Evolutionary conservation across 1,284 basidiomycete genomes (phyloP), one percentile per base, ranked within the genome.

Genomic region (Pseudozyma tsukubaensis): DNA sequence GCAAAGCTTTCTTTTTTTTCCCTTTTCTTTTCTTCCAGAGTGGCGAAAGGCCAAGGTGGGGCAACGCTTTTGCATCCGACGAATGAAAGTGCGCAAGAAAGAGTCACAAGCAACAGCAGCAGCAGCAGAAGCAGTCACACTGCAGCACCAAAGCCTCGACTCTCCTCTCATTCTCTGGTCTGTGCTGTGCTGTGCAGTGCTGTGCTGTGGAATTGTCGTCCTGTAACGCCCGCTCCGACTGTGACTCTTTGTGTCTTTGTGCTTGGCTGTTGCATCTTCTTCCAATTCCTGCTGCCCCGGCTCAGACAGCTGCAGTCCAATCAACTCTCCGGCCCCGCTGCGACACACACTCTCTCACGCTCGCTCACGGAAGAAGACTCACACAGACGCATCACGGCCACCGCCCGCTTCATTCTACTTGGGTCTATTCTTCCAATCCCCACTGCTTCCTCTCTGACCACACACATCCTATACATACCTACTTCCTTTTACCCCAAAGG

Each of bases 221-320:
- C 65, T 68, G 59, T 50, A 58, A 51, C 35, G 65, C 45, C 65
- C 58, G 65, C 50, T 68, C 65, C 51, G 56, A 45, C 32, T 45
- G 19, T 19, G 43, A 35, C 40, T 48, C 36, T 14, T 14, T 37
- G 9, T 29, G 7, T 43, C 39, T 21, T 32, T n/a, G n/a, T 14
- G 19, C 49, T 36, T 29, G 34, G 14, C 10, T 35, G 34, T 35
- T 45, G 43, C 43, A 45, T 43, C 49, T 48, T 45, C 43, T 21
- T 39, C 49, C 44, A 11, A 4, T 36, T 7, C 36, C n/a, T 5
- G 12, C 32, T 2, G 35, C 32, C 35, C 42, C 42, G 37, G 29
- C 21, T 53, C 14, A 32, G 14, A 10, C 19, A 36, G 16, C 43
- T 32, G 49, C 55, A 29, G 18, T 49, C 55, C n/a, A n/a, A 43